phyloP scores from a whole-genome alignment of 352 stramenopile genomes.

The Phytophthora hibernalis region DNA sequence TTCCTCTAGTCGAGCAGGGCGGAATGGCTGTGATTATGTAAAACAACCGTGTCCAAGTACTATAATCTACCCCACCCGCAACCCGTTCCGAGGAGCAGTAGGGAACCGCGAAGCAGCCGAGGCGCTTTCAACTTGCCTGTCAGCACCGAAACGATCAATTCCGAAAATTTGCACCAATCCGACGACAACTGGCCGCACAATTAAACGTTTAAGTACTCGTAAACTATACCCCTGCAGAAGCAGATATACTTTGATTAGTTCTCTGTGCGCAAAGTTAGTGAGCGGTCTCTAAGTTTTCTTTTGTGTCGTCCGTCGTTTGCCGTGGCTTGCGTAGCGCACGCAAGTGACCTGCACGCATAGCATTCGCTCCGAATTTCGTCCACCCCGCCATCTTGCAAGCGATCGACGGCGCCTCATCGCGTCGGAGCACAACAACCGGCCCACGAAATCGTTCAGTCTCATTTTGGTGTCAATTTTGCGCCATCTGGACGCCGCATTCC shows the following conservation, averaged over 20 bases:
- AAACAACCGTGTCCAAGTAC: neutral
- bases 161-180: slow-evolving; percentile 6
- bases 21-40: neutral
- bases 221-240: slow-evolving; percentile 1
- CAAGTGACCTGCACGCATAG: slow-evolving; percentile 11
- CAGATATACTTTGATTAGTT: neutral
- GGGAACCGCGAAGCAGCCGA: neutral
- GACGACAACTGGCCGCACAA: slow-evolving; percentile 9
- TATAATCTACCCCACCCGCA: neutral
- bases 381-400: neutral
- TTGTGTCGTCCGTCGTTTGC: slow-evolving; percentile 18
- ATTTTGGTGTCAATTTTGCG: slow-evolving; percentile 8
- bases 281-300: slow-evolving; percentile 5
- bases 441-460: slow-evolving; percentile 1
- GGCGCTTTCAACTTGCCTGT: slow-evolving; percentile 9
- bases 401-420: neutral
- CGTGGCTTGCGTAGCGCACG: slow-evolving; percentile 14
- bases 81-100: too few relatives aligned
- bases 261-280: neutral
- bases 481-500: slow-evolving; percentile 16
- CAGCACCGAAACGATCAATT: slow-evolving; percentile 10
- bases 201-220: slow-evolving; percentile 5
- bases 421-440: neutral
- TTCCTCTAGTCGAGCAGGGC: neutral
- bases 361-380: too few relatives aligned